Base-by-base conservation (phyloP, 2,329 filamentous ascomycete species). In the Aspergillus arachidicola region DNA sequence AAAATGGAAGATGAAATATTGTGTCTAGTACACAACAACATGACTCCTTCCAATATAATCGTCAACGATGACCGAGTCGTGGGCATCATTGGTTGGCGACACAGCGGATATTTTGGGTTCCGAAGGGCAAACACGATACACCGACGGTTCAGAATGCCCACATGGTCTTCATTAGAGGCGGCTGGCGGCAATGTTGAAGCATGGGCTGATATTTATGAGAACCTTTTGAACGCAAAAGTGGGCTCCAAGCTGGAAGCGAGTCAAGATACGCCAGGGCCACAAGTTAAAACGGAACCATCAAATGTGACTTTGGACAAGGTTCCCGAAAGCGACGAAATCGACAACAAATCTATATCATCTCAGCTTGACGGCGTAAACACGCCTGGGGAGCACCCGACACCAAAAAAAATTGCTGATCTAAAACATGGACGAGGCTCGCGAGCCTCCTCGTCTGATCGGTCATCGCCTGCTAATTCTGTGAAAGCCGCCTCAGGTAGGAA, bases 31-130 rank as follows among this genome's bases (percentile, higher is more conserved):
- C 78, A 80, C 66, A 80, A 80, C 59, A 69, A 78, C 56, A 68
- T 80, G 69, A 61, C 70, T 14, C 72, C 69, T 23, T 72, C 74
- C 9, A 80, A 80, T 64, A 73, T 80, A 9, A 72, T 80, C 41
- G 73, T 80, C 32, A 72, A 77, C 21, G 66, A 77, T 56, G 74
- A 72, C 63, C 73, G 69, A 48, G 71, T 80, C 28, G 75, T 80
- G 54, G 78, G 78, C 23, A 69, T 80, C 30, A 65, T 71, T 51
- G 76, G 75, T n/a, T 80, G 78, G 78, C 70, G 73, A 59, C 70
- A 77, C 59, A 73, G 77, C 53, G 78, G 78, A 46, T 79, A 75
- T 59, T 80, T 80, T 66, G 77, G 77, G 19, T 69, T 72, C 46
- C 67, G 72, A 43, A 71, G 75, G 58, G 75, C 74, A 38, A 69